Percentiles rank a stretch among this genome's conserved stretches.
phyloP scores from a whole-genome alignment of 352 stramenopile genomes.

The Globisporangium alternatum region DNA sequence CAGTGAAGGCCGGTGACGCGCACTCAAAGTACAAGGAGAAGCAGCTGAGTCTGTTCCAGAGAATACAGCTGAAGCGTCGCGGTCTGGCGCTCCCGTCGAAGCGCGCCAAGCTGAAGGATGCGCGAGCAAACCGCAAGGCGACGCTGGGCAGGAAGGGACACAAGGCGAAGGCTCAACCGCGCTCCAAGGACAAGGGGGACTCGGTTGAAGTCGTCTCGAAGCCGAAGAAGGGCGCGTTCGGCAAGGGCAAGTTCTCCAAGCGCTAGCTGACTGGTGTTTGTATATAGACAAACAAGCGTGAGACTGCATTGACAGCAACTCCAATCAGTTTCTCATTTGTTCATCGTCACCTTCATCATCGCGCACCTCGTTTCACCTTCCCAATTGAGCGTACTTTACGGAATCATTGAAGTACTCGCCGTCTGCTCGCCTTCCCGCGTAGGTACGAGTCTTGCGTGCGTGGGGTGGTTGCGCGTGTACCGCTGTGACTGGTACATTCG shows the following conservation, averaged over 20 bases:
- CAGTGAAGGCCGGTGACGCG: conserved; percentile 14
- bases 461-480: not conserved
- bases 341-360: no score
- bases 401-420: not conserved
- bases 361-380: no score
- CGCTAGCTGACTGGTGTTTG: conserved; percentile 6
- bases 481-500: not conserved
- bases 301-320: not conserved
- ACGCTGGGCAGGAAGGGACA: conserved; percentile 38
- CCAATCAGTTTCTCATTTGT: no score
- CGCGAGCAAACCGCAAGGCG: conserved; percentile 61
- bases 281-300: not conserved
- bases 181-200: conserved; percentile 53
- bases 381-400: not conserved
- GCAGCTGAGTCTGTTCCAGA: conserved; percentile 83
- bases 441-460: conserved; percentile 3
- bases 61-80: conserved; percentile 84
- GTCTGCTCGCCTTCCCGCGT: not conserved
- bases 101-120: conserved; percentile 81
- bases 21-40: conserved; percentile 46
- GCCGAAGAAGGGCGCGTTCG: conserved; percentile 21
- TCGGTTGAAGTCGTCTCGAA: conserved; percentile 25
- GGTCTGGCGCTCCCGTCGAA: conserved; percentile 81
- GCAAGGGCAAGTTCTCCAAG: conserved; percentile 24
- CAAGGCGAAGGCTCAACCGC: conserved; percentile 15